These are phyloP conservation scores for Takakia lepidozioides DNA, from an alignment of 225 moss, liverwort and hornwort species.

Conservation along the genomic window DNA sequence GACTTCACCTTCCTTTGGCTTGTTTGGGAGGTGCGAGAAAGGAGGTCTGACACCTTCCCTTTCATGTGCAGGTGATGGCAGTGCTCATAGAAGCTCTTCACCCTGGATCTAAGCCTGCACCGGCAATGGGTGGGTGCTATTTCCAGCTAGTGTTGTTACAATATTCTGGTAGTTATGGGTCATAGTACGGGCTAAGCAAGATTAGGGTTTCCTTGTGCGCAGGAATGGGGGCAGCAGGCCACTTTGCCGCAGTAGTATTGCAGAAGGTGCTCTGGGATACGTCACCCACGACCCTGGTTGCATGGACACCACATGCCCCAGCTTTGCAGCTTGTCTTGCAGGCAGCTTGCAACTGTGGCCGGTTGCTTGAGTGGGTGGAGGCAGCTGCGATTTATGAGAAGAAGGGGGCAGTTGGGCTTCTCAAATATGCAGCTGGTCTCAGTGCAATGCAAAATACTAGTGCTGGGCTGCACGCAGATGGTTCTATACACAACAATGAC, in stretches of 20 bases:
- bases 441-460: conserved; percentile 50
- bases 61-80: conserved; percentile 51
- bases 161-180: conserved; percentile 2
- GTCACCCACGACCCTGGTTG: conserved; percentile 61
- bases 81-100: conserved; percentile 47
- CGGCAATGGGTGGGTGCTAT: conserved; percentile 29
- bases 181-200: conserved; percentile 17
- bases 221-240: conserved; percentile 50
- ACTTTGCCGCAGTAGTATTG: conserved; percentile 76
- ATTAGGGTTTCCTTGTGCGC: conserved; percentile 25
- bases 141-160: conserved; percentile 13
- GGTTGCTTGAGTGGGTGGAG: conserved; percentile 90
- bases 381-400: conserved; percentile 79
- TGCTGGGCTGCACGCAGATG: conserved; percentile 51
- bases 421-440: conserved; percentile 70
- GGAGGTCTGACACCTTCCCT: conserved; percentile 5
- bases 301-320: conserved; percentile 56
- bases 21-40: background rate
- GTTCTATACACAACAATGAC: conserved; percentile 59
- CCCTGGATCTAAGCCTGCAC: conserved; percentile 26
- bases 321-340: conserved; percentile 71
- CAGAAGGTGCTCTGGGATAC: conserved; percentile 82
- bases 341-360: conserved; percentile 42
- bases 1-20: background rate
- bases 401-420: conserved; percentile 77